Evolutionary conservation across 2,329 filamentous ascomycete species (phyloP).

Genomic region (Teratosphaeria viscida): DNA sequence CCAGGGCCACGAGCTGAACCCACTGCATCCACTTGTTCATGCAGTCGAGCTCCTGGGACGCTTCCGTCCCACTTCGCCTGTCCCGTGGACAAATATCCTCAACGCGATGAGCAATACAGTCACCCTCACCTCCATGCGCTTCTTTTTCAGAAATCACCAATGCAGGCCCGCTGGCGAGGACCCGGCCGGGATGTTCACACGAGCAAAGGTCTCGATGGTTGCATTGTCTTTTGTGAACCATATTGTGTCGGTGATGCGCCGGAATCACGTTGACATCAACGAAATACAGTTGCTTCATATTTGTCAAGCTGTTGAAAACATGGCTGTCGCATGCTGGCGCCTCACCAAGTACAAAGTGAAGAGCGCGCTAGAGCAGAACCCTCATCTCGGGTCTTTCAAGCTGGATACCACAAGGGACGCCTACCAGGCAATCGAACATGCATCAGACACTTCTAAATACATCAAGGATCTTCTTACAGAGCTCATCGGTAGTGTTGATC

Average conservation of each 20-base stretch:
- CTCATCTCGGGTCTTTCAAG: neutral
- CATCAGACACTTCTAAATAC: neutral
- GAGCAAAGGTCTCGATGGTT: slow-evolving; percentile 8
- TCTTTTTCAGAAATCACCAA: neutral
- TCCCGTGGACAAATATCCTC: slow-evolving; percentile 18
- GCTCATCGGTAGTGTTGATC: neutral
- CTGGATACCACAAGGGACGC: neutral
- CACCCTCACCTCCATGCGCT: slow-evolving; percentile 7
- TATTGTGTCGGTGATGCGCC: slow-evolving; percentile 6
- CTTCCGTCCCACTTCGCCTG: slow-evolving; percentile 7
- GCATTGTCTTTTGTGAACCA: slow-evolving; percentile 12
- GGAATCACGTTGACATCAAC: slow-evolving; percentile 24
- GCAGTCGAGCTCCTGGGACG: slow-evolving; percentile 19
- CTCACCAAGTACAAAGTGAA: slow-evolving; percentile 3
- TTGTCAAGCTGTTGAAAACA: slow-evolving; percentile 24
- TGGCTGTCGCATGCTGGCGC: slow-evolving; percentile 18
- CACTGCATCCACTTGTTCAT: slow-evolving; percentile 12
- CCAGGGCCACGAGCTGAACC: slow-evolving; percentile 3
- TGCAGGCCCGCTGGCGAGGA: neutral
- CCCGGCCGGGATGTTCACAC: neutral
- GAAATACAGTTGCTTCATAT: slow-evolving; percentile 18
- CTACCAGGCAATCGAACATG: neutral
- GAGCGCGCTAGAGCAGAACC: neutral
- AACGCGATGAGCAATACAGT: slow-evolving; percentile 12
- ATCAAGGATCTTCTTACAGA: neutral